Percentiles rank a stretch among this genome's conserved stretches.
Conservation (phyloP, 176 grass and related monocot genomes). For the Lolium rigidum region DNA sequence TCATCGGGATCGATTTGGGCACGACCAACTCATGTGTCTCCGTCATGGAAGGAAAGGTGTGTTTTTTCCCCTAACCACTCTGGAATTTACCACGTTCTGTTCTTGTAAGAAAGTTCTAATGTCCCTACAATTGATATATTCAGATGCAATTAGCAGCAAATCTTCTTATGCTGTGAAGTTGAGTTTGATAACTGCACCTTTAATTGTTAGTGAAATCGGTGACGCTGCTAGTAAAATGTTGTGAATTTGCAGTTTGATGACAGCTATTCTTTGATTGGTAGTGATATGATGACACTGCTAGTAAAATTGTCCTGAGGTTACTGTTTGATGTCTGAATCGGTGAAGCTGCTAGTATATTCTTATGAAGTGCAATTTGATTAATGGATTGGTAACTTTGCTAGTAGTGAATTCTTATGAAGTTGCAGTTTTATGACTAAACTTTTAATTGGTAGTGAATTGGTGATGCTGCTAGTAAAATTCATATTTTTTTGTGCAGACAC, state of each 20-base stretch:
- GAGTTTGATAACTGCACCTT: not conserved
- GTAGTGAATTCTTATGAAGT: not conserved
- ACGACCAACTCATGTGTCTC: conserved; percentile 87
- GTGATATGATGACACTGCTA: not conserved
- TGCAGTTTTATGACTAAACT: not conserved
- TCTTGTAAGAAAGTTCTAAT: too few relatives aligned
- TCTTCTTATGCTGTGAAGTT: not conserved
- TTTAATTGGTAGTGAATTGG: not conserved
- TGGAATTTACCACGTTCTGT: not conserved
- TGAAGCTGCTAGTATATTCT: too few relatives aligned
- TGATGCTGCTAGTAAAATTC: not conserved
- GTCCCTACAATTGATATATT: too few relatives aligned
- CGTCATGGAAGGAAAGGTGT: conserved; percentile 96
- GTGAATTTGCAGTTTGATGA: not conserved
- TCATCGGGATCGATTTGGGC: conserved; percentile 93
- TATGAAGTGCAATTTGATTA: too few relatives aligned
- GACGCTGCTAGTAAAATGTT: not conserved
- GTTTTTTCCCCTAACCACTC: not conserved
- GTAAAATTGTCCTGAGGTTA: not conserved
- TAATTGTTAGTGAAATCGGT: too few relatives aligned
- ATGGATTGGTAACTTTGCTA: too few relatives aligned
- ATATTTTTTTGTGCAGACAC: conserved; percentile 51
- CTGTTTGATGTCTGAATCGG: not conserved
- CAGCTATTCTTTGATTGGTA: not conserved
- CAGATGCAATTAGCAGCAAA: not conserved